These are phyloP conservation scores for Globisporangium orthogonon DNA, from an alignment of 352 stramenopile species.

Conservation along the genomic window DNA sequence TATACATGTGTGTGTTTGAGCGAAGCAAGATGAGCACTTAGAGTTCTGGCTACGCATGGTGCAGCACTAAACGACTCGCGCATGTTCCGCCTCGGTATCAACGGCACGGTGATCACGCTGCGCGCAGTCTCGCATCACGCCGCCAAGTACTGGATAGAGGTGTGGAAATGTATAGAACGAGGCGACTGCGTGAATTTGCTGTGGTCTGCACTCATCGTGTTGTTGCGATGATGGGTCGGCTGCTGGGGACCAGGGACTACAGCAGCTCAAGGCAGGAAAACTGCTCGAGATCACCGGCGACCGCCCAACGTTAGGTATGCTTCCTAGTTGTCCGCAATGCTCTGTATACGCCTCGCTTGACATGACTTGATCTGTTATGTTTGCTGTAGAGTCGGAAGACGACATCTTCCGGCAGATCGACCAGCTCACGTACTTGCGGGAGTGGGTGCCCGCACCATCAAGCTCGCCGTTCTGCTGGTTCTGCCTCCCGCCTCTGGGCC, in stretches of 20 bases:
- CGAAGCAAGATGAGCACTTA: too few species aligned
- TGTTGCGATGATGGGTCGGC: background rate
- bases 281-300: slow-evolving; percentile 36
- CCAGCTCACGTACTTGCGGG: slow-evolving; percentile 41
- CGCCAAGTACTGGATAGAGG: slow-evolving; percentile 65
- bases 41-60: too few species aligned
- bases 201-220: background rate
- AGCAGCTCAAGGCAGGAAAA: slow-evolving; percentile 40
- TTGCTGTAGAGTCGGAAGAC: slow-evolving; percentile 56
- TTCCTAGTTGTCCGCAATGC: background rate
- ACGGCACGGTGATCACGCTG: slow-evolving; percentile 57
- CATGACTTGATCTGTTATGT: background rate
- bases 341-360: background rate
- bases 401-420: slow-evolving; percentile 75
- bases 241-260: slow-evolving; percentile 25
- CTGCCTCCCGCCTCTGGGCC: slow-evolving; percentile 6
- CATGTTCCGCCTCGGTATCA: slow-evolving; percentile 54
- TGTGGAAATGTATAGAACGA: slow-evolving; percentile 7
- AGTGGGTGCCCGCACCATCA: slow-evolving; percentile 36
- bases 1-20: too few species aligned
- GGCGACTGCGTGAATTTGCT: too few species aligned
- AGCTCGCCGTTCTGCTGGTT: slow-evolving; percentile 29
- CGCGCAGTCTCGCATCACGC: slow-evolving; percentile 60
- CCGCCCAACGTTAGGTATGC: slow-evolving; percentile 36
- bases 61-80: slow-evolving; percentile 26